Evolutionary conservation across 352 stramenopile genomes (phyloP), one percentile per base, ranked within the genome.

Genomic region (Phytophthora niederhauseri): DNA sequence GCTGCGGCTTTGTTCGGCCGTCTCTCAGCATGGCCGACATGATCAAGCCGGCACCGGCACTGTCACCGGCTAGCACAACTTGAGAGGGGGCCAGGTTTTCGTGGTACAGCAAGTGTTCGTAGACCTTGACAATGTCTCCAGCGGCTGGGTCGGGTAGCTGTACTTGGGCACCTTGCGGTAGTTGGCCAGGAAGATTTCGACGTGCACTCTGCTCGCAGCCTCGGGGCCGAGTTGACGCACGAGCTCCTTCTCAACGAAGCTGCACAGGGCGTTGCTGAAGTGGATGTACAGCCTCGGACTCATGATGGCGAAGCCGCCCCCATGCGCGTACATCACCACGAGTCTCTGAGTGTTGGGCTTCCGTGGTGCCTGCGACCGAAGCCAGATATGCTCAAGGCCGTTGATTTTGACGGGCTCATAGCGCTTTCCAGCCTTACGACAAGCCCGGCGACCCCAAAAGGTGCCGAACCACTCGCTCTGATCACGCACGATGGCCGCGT

Each of bases 111-210:
- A 88, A 45, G 41, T 85, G 72, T 41, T 83, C 70, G 50, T 83
- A 82, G 26, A 84, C 79, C 19, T 64, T 45, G n/a, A 83, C 53
- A 6, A 66, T 68, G 57, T 88, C 80, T 88, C 80, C 15, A 83
- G 55, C 2, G 68, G 57, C 34, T 79, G 73, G 2, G 75, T 55
- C 12, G 80, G 80, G 53, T 81, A 86, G 54, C 66, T 71, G 64
- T 77, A 56, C 64, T 83, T 79, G n/a, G 80, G 80, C 12, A 72
- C 57, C 51, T 86, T 86, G 41, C 68, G 77, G 54, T 86, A 88
- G 66, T 85, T 88, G 9, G 73, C 76, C 20, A 86, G 43, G 24
- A 86, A 72, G 19, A 86, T 68, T 43, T 86, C 70, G 2, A 88
- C 73, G 5, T 73, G 57, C 28, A 77, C 56, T 9, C 70, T 63